phyloP scores from a whole-genome alignment of 1,284 basidiomycete genomes.

The Ganoderma boninense region DNA sequence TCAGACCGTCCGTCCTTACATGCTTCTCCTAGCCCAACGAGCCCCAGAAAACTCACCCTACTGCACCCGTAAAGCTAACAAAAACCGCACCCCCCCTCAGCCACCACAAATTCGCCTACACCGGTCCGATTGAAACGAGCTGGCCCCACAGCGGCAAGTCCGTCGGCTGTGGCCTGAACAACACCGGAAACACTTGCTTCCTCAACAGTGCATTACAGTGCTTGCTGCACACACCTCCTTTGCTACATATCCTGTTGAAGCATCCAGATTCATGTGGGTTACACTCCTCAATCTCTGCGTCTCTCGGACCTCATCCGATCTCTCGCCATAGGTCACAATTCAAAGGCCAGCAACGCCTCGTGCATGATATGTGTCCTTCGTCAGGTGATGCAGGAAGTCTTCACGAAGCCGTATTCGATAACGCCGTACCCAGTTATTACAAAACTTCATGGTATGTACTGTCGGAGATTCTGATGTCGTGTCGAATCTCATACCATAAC shows the following conservation, averaged over 20 bases:
- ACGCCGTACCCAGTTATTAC: slow-evolving; percentile 70
- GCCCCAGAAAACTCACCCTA: not conserved
- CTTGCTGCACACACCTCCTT: slow-evolving; percentile 91
- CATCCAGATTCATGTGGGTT: slow-evolving; percentile 58
- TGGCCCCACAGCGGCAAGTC: slow-evolving; percentile 52
- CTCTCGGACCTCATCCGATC: slow-evolving; percentile 26
- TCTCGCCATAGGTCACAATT: slow-evolving; percentile 58
- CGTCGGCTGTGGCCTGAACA: slow-evolving; percentile 78
- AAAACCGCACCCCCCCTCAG: slow-evolving; percentile 22
- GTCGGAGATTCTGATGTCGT: not conserved
- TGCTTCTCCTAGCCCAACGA: slow-evolving; percentile 4
- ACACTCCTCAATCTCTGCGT: not conserved
- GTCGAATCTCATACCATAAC: slow-evolving; percentile 7
- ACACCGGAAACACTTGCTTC: slow-evolving; percentile 98
- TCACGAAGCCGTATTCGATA: slow-evolving; percentile 56
- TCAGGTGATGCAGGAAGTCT: slow-evolving; percentile 60
- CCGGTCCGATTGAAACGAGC: slow-evolving; percentile 60
- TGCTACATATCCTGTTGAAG: slow-evolving; percentile 73
- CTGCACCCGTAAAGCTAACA: not conserved
- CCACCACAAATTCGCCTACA: slow-evolving; percentile 48
- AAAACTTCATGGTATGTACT: slow-evolving; percentile 72
- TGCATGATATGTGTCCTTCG: slow-evolving; percentile 84
- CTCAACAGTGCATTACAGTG: slow-evolving; percentile 96
- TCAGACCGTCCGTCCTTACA: not conserved
- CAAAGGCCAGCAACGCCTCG: slow-evolving; percentile 51